These are phyloP conservation scores for Candida sphagnicola DNA, from an alignment of 805 yeast species.

Conservation along the genomic window DNA sequence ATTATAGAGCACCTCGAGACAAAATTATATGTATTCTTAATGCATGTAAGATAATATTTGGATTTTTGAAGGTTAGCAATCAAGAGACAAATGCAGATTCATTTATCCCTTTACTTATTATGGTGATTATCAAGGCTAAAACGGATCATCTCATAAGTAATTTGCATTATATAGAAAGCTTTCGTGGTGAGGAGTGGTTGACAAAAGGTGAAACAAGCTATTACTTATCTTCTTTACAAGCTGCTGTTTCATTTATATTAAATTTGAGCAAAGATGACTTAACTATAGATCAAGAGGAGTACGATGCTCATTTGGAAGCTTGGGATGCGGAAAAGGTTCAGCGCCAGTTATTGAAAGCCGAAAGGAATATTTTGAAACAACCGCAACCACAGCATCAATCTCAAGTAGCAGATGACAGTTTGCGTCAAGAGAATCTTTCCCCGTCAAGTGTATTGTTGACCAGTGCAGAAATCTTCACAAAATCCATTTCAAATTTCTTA, in stretches of 20 bases:
- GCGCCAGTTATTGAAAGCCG: slow-evolving; percentile 3
- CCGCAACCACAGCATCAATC: slow-evolving; percentile 17
- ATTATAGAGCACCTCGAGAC: slow-evolving; percentile 90
- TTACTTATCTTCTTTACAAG: slow-evolving; percentile 84
- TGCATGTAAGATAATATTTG: slow-evolving; percentile 89
- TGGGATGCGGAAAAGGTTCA: slow-evolving; percentile 38
- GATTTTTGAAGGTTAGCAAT: slow-evolving; percentile 70
- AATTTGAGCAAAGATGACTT: slow-evolving; percentile 54
- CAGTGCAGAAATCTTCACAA: slow-evolving; percentile 50
- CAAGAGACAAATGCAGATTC: slow-evolving; percentile 83
- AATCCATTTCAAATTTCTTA: slow-evolving; percentile 41
- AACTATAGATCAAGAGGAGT: slow-evolving; percentile 60
- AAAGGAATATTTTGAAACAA: slow-evolving; percentile 6
- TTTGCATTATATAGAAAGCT: slow-evolving; percentile 79
- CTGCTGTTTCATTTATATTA: slow-evolving; percentile 78
- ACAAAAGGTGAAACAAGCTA: slow-evolving; percentile 84
- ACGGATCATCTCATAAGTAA: slow-evolving; percentile 70
- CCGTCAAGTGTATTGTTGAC: slow-evolving; percentile 38
- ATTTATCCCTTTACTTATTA: slow-evolving; percentile 85
- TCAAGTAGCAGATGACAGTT: slow-evolving; percentile 4
- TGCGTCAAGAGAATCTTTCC: slow-evolving; percentile 15
- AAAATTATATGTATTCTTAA: slow-evolving; percentile 88
- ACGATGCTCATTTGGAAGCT: slow-evolving; percentile 50
- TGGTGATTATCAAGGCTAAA: slow-evolving; percentile 68
- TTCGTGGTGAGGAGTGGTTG: slow-evolving; percentile 68